phyloP scores from a whole-genome alignment of 2,329 filamentous ascomycete species.

The Cephalotrichum gorgonifer region DNA sequence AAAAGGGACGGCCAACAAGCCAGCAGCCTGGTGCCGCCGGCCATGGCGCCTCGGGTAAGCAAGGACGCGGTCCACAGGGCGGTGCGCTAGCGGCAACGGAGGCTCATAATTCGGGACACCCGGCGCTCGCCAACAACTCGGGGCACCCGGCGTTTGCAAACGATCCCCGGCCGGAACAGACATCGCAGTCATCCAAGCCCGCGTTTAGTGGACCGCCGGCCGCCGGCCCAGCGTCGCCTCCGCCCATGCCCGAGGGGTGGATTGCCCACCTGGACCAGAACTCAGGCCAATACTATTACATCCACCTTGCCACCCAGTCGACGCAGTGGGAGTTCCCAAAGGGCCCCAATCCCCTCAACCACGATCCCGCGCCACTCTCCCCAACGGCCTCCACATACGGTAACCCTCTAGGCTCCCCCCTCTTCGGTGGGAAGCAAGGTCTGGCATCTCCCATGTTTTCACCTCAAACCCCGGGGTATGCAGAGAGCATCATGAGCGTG shows the following conservation, averaged over 20 bases:
- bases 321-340: conserved; percentile 99
- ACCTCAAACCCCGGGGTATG: conserved; percentile 73
- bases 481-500: conserved; percentile 77
- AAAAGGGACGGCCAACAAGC: conserved; percentile 41
- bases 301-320: conserved; percentile 86
- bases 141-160: conserved; percentile 89
- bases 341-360: conserved; percentile 73
- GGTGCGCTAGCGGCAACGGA: neutral
- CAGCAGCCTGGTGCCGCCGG: conserved; percentile 19
- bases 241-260: conserved; percentile 93
- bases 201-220: conserved; percentile 1
- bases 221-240: conserved; percentile 68
- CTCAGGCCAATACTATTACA: conserved; percentile 98
- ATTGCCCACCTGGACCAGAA: conserved; percentile 93
- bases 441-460: conserved; percentile 74
- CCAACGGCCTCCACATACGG: conserved; percentile 70
- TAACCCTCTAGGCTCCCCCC: conserved; percentile 61
- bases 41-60: conserved; percentile 21
- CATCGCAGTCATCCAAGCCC: neutral
- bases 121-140: conserved; percentile 82
- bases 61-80: neutral
- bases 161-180: conserved; percentile 47
- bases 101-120: conserved; percentile 52
- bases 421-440: conserved; percentile 38
- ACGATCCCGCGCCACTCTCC: conserved; percentile 74